These are phyloP conservation scores for Apostasia shenzhenica DNA, from an alignment of 106 monocot genomes.

Conservation along the genomic window DNA sequence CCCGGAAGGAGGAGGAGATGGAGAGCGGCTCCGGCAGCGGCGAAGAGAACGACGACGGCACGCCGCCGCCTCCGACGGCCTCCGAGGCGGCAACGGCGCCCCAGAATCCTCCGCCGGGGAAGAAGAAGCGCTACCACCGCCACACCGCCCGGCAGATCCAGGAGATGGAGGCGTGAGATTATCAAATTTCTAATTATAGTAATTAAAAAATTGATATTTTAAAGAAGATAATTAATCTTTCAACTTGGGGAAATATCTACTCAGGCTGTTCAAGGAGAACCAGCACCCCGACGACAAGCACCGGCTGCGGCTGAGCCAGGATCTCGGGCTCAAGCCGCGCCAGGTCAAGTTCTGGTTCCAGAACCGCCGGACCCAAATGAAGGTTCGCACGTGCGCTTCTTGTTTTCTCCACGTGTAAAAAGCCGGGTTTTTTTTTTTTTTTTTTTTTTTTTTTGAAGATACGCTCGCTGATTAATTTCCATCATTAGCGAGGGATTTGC, in stretches of 20 bases:
- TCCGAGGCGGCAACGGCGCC: background rate
- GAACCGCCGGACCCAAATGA: slow-evolving; percentile 96
- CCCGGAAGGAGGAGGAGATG: slow-evolving; percentile 57
- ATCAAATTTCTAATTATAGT: background rate
- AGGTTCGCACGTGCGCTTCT: slow-evolving; percentile 30
- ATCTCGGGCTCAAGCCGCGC: slow-evolving; percentile 88
- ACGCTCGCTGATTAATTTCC: background rate
- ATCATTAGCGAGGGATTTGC: background rate
- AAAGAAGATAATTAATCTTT: background rate
- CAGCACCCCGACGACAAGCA: slow-evolving; percentile 99
- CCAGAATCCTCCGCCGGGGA: slow-evolving; percentile 14
- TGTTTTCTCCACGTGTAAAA: background rate
- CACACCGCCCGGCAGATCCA: slow-evolving; percentile 94
- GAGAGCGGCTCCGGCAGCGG: slow-evolving; percentile 78
- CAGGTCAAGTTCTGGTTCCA: slow-evolving; percentile 99
- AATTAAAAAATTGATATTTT: background rate
- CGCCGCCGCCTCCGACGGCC: slow-evolving; percentile 5
- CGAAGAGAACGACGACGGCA: slow-evolving; percentile 55
- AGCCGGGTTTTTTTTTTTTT: background rate
- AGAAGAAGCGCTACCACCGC: slow-evolving; percentile 97
- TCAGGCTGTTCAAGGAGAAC: slow-evolving; percentile 92
- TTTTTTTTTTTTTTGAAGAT: background rate
- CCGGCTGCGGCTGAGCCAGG: slow-evolving; percentile 85
- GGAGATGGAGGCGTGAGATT: slow-evolving; percentile 85
- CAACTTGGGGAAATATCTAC: background rate